Conservation (phyloP, 306 rosid genomes). For the Cicer yamashitae region DNA sequence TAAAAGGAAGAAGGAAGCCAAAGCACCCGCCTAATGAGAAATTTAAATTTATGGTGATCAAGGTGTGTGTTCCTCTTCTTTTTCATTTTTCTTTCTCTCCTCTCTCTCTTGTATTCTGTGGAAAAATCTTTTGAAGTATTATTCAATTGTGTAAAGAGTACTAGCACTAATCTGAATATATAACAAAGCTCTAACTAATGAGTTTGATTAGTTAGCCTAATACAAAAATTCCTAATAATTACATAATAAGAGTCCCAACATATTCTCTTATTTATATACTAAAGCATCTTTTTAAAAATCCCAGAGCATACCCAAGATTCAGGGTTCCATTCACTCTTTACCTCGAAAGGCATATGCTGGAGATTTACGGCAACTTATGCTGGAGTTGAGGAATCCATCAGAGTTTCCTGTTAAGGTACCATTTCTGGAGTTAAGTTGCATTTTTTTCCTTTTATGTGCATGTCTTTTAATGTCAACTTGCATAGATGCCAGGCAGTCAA, state of each 20-base stretch:
- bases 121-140: constrained; percentile 1
- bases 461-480: constrained; percentile 1
- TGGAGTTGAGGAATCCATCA: constrained; percentile 86
- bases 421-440: constrained; percentile 36
- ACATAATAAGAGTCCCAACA: background rate
- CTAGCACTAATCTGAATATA: background rate
- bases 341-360: constrained; percentile 82
- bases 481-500: background rate
- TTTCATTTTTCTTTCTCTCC: constrained; percentile 7
- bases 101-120: background rate
- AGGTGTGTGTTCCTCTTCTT: constrained; percentile 56
- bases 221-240: background rate
- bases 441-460: background rate
- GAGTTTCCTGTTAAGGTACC: constrained; percentile 79
- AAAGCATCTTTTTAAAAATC: constrained; percentile 39
- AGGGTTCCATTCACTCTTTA: constrained; percentile 69
- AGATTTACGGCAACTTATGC: constrained; percentile 72
- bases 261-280: constrained; percentile 34
- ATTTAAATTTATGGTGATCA: constrained; percentile 81
- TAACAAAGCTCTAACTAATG: background rate
- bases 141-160: constrained; percentile 3
- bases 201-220: background rate
- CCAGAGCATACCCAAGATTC: constrained; percentile 91
- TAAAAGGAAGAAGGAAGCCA: constrained; percentile 64
- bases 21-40: constrained; percentile 55